A percentile compares a stretch with the other conserved stretches of the same genome.
phyloP scores from a whole-genome alignment of 768 basidiomycete species.

The Candolleomyces eurysporus region DNA sequence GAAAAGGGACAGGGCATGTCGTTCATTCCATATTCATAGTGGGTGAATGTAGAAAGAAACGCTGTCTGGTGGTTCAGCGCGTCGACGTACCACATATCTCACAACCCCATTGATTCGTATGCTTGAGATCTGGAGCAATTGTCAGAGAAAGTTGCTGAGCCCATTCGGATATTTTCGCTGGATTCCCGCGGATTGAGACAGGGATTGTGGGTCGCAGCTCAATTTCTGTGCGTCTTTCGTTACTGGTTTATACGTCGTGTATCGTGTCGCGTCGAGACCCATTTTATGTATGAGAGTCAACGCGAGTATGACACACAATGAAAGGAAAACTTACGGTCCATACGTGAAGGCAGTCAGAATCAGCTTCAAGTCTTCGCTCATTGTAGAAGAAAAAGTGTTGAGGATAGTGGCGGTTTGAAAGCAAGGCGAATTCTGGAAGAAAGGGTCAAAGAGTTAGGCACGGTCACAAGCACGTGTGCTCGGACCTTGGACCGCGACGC shows the following conservation, averaged over 20 bases:
- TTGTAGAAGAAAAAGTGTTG: too few relatives aligned
- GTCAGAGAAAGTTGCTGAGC: background rate
- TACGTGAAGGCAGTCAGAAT: constrained; percentile 13
- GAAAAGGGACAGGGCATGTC: too few relatives aligned
- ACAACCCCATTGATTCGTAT: constrained; percentile 10
- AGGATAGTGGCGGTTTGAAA: too few relatives aligned
- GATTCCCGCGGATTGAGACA: constrained; percentile 1
- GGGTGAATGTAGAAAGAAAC: background rate
- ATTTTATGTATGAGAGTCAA: background rate
- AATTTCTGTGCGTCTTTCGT: constrained; percentile 11
- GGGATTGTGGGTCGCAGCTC: constrained; percentile 14
- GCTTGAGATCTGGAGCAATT: constrained; percentile 8
- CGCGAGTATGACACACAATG: background rate
- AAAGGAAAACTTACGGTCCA: constrained; percentile 11
- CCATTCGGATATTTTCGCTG: constrained; percentile 3
- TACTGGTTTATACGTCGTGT: background rate
- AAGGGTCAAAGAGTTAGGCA: too few relatives aligned
- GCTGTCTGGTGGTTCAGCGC: background rate
- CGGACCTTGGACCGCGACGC: too few relatives aligned
- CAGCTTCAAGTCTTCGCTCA: background rate
- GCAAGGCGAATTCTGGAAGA: too few relatives aligned
- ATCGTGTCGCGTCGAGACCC: too few relatives aligned
- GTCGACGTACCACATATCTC: constrained; percentile 8
- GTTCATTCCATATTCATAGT: background rate
- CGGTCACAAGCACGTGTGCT: too few relatives aligned